These are phyloP conservation scores for Neopestalotiopsis rosae DNA, from an alignment of 2,329 filamentous ascomycete species.

Conservation along the genomic window DNA sequence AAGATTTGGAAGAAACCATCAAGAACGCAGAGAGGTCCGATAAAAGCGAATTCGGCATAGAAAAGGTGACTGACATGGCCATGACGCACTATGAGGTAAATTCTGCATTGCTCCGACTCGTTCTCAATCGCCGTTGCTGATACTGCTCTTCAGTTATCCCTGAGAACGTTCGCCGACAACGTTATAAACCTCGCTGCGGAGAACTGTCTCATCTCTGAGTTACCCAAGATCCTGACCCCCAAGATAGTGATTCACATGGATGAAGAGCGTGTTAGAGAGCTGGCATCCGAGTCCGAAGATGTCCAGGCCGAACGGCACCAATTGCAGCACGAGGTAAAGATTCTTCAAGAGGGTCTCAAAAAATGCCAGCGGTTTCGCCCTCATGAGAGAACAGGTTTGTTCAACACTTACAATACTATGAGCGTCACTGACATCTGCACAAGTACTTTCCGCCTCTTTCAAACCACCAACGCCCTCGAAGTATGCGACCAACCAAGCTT, in stretches of 20 bases:
- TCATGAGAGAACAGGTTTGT: slow-evolving; percentile 13
- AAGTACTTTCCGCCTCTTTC: too few relatives aligned
- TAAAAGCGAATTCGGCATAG: slow-evolving; percentile 20
- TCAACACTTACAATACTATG: too few relatives aligned
- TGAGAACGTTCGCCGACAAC: slow-evolving; percentile 52
- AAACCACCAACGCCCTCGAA: too few relatives aligned
- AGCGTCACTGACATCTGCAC: too few relatives aligned
- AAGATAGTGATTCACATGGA: slow-evolving; percentile 40
- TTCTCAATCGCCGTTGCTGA: too few relatives aligned
- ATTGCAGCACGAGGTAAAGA: slow-evolving; percentile 5
- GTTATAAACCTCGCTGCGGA: slow-evolving; percentile 54
- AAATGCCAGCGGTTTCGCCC: slow-evolving; percentile 1
- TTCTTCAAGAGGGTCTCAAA: background rate
- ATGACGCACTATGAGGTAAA: slow-evolving; percentile 22
- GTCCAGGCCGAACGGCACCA: slow-evolving; percentile 10
- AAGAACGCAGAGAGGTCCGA: background rate
- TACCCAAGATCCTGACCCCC: slow-evolving; percentile 47
- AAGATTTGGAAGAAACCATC: background rate
- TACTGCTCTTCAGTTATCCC: slow-evolving; percentile 39
- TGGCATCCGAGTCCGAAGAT: slow-evolving; percentile 39
- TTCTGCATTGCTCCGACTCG: too few relatives aligned
- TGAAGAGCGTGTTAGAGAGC: slow-evolving; percentile 32
- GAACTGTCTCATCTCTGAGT: slow-evolving; percentile 48
- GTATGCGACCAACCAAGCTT: too few relatives aligned
- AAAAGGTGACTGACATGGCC: slow-evolving; percentile 21